Percentiles rank a stretch among this genome's conserved stretches.
Conservation (phyloP, 805 yeast species). For the Starmerella sp. region DNA sequence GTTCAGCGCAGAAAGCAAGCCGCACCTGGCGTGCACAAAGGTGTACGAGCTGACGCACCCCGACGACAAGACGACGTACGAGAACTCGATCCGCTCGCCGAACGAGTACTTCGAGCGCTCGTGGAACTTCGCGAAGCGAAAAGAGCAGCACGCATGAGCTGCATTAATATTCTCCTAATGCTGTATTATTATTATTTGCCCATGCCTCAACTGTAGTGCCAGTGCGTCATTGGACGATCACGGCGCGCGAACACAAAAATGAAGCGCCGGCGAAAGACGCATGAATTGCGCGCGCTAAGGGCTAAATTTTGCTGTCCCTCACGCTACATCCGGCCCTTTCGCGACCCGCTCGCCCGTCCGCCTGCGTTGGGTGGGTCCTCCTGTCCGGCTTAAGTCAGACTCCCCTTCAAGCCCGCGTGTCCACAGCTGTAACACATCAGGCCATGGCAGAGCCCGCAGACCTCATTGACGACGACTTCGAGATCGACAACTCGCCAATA, state of each 20-base stretch:
- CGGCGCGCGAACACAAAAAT: too few species aligned
- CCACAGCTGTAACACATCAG: not conserved
- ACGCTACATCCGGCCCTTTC: too few species aligned
- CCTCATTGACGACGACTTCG: conserved; percentile 16
- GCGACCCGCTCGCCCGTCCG: too few species aligned
- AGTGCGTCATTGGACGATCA: too few species aligned
- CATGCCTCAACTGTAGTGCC: too few species aligned
- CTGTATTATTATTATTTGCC: too few species aligned
- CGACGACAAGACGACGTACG: conserved; percentile 31
- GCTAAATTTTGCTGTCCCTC: too few species aligned
- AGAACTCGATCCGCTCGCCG: conserved; percentile 68
- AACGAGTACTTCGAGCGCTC: conserved; percentile 53
- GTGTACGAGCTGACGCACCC: conserved; percentile 64
- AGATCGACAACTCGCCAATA: conserved; percentile 22
- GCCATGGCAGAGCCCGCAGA: not conserved
- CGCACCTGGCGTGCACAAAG: conserved; percentile 77
- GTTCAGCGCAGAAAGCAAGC: conserved; percentile 56
- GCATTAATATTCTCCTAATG: too few species aligned
- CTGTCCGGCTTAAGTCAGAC: conserved; percentile 1
- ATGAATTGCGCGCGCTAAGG: too few species aligned
- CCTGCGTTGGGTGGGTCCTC: too few species aligned
- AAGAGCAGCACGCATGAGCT: not conserved
- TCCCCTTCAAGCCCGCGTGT: not conserved
- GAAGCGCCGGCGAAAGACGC: too few species aligned
- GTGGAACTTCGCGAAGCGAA: conserved; percentile 12